These are phyloP conservation scores for Chlorociboria aeruginascens DNA, from an alignment of 495 filamentous ascomycete genomes.

Conservation along the genomic window DNA sequence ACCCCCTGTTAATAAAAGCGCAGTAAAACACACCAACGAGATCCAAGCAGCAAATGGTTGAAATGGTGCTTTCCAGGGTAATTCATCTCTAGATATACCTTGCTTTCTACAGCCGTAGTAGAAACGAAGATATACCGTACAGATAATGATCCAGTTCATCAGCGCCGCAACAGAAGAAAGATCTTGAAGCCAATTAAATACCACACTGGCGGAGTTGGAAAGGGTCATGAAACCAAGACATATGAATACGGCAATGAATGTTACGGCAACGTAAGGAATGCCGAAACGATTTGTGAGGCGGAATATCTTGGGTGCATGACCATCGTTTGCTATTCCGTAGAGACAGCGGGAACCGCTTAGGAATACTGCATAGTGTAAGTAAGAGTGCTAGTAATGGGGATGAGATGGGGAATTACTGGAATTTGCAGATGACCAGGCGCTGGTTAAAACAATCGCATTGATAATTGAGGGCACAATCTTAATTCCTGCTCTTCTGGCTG, in stretches of 20 bases:
- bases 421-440: slow-evolving; percentile 60
- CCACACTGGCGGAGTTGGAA: slow-evolving; percentile 35
- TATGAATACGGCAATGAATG: slow-evolving; percentile 37
- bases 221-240: slow-evolving; percentile 63
- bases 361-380: slow-evolving; percentile 26
- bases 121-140: slow-evolving; percentile 42
- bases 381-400: not conserved
- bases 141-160: slow-evolving; percentile 49
- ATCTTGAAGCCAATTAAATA: slow-evolving; percentile 52
- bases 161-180: slow-evolving; percentile 43
- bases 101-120: slow-evolving; percentile 44
- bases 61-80: slow-evolving; percentile 46
- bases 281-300: slow-evolving; percentile 39
- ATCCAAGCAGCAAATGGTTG: slow-evolving; percentile 53
- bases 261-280: slow-evolving; percentile 50
- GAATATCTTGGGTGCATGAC: slow-evolving; percentile 53
- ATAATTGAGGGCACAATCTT: slow-evolving; percentile 45
- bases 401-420: slow-evolving; percentile 47
- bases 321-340: slow-evolving; percentile 52
- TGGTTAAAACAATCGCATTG: slow-evolving; percentile 55
- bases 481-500: slow-evolving; percentile 50
- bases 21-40: slow-evolving; percentile 41
- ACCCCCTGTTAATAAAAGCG: slow-evolving; percentile 23
- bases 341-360: slow-evolving; percentile 60
- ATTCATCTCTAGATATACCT: slow-evolving; percentile 36